Evolutionary conservation across 371 early-diverging fungal genomes (phyloP).

Genomic region (Zopfochytrium polystomum): DNA sequence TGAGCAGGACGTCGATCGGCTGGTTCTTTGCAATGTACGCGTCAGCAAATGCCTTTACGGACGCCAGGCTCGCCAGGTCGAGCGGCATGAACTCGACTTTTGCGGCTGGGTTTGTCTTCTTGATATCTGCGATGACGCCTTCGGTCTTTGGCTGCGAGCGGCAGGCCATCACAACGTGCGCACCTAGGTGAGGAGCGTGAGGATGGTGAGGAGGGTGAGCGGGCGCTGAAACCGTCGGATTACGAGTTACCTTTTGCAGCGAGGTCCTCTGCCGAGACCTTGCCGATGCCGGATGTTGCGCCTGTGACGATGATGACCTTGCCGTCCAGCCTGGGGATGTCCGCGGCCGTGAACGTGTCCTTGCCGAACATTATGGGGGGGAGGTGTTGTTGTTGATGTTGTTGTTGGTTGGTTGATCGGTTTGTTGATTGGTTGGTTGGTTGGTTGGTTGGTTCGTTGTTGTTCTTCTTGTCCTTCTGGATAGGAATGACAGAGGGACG

Average conservation of each 20-base stretch:
- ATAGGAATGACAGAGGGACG: too few species aligned
- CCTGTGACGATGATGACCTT: conserved; percentile 36
- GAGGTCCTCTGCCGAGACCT: conserved; percentile 13
- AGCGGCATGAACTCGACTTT: conserved; percentile 50
- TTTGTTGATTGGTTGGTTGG: too few species aligned
- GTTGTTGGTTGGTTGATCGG: too few species aligned
- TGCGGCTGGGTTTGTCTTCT: not conserved
- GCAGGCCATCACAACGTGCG: conserved; percentile 23
- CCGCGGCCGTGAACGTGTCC: conserved; percentile 14
- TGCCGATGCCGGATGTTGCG: conserved; percentile 25
- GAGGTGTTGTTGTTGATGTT: too few species aligned
- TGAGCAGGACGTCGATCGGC: conserved; percentile 62
- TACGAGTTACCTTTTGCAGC: conserved; percentile 18
- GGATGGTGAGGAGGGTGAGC: too few species aligned
- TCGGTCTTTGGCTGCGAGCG: conserved; percentile 14
- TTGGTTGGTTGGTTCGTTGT: too few species aligned
- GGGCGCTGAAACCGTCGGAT: too few species aligned
- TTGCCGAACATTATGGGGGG: too few species aligned
- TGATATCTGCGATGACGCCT: conserved; percentile 8
- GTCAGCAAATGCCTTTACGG: conserved; percentile 55
- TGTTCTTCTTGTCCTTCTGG: too few species aligned
- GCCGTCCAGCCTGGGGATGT: conserved; percentile 32
- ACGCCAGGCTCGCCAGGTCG: conserved; percentile 50
- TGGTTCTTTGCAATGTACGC: conserved; percentile 44
- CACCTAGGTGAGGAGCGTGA: too few species aligned